These are phyloP conservation scores for Crithidia bombi DNA, from an alignment of 208 protist species.

Conservation along the genomic window DNA sequence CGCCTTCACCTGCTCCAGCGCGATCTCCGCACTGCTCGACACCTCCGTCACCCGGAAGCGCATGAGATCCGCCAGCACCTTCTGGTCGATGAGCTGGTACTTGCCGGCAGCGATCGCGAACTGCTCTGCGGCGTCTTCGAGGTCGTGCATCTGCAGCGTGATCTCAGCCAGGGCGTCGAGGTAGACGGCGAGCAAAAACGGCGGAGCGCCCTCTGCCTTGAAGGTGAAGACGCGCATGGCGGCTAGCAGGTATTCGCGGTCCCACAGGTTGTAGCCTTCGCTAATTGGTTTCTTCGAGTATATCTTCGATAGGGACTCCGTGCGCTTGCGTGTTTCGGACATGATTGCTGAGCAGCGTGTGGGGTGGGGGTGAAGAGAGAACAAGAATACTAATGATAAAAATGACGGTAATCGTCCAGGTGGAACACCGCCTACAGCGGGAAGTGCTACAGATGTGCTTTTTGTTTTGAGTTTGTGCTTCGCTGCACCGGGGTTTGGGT, in stretches of 20 bases:
- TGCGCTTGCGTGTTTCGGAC: constrained; percentile 71
- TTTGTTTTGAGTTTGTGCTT: too few relatives aligned
- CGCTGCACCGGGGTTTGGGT: too few relatives aligned
- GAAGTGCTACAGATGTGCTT: too few relatives aligned
- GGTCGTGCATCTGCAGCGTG: constrained; percentile 73
- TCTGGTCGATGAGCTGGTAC: constrained; percentile 85
- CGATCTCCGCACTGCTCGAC: constrained; percentile 51
- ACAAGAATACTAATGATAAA: not conserved
- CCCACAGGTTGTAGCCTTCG: constrained; percentile 91
- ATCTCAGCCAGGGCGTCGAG: constrained; percentile 85
- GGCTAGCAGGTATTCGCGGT: constrained; percentile 86
- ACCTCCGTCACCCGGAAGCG: constrained; percentile 67
- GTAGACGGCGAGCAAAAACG: constrained; percentile 86
- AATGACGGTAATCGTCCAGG: too few relatives aligned
- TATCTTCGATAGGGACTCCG: constrained; percentile 88
- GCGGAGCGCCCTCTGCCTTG: constrained; percentile 84
- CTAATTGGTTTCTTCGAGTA: constrained; percentile 86
- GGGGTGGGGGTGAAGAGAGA: not conserved
- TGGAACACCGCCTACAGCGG: too few relatives aligned
- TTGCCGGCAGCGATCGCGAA: constrained; percentile 80
- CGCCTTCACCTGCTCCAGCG: constrained; percentile 59
- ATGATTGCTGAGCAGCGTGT: constrained; percentile 40
- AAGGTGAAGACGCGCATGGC: constrained; percentile 90
- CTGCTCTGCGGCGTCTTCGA: constrained; percentile 83
- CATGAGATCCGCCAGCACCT: constrained; percentile 81